A percentile compares a stretch with the other conserved stretches of the same genome.
phyloP scores from a whole-genome alignment of 768 basidiomycete species.

The Tricholoma bakamatsutake region DNA sequence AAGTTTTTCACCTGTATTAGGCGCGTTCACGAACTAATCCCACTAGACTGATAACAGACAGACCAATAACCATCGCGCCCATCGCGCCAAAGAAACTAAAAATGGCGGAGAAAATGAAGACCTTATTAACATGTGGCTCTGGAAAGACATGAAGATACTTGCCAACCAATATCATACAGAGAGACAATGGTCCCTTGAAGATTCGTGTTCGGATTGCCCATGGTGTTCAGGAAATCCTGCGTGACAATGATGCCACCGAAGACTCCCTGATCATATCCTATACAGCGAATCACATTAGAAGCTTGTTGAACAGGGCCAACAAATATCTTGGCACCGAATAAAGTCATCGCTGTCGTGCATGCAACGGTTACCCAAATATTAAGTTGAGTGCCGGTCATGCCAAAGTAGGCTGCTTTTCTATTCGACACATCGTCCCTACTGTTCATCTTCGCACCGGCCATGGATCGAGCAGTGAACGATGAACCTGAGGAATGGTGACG shows the following conservation, averaged over 20 bases:
- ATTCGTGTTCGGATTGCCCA: constrained; percentile 40
- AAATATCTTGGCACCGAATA: constrained; percentile 33
- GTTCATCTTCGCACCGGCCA: neutral
- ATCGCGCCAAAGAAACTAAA: constrained; percentile 41
- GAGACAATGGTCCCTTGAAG: constrained; percentile 46
- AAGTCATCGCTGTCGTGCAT: constrained; percentile 46
- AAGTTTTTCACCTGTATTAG: constrained; percentile 28
- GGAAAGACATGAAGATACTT: constrained; percentile 3
- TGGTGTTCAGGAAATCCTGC: constrained; percentile 36
- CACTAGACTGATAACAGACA: neutral
- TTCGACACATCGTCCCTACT: neutral
- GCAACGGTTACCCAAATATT: constrained; percentile 45
- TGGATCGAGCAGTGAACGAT: neutral
- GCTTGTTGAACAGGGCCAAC: neutral
- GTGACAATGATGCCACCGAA: constrained; percentile 49
- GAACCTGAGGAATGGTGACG: neutral
- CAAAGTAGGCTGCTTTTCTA: constrained; percentile 31
- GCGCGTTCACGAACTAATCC: neutral
- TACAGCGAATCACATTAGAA: neutral
- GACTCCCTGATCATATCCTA: constrained; percentile 49
- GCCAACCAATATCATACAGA: constrained; percentile 48
- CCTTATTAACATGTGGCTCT: neutral
- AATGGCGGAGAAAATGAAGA: neutral
- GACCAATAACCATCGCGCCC: constrained; percentile 35
- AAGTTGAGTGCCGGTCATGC: constrained; percentile 37